Evolutionary conservation across 176 grass and related monocot genomes (phyloP), one percentile per base, ranked within the genome.

Genomic region (Olyra latifolia): DNA sequence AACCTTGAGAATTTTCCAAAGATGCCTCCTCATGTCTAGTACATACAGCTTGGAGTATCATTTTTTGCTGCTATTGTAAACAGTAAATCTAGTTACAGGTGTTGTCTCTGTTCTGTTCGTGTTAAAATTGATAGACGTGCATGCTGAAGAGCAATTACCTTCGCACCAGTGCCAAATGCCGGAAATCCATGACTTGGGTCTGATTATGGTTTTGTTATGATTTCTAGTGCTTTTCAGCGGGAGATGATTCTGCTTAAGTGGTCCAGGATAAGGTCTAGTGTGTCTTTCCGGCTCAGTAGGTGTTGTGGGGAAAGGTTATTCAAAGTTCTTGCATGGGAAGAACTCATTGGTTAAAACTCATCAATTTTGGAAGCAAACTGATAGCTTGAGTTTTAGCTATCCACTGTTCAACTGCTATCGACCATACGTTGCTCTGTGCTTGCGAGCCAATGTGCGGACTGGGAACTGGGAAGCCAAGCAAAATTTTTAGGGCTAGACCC

Each of bases 1-100:
- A 91, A 60, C 80, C 83, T 47, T 97, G 84, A 82, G 14, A 82
- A 48, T 60, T 74, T 80, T 63, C 17, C 39, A 54, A 30, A 66
- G 42, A 58, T 47, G 52, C 39, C 41, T 43, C 19, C 48, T 78
- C 44, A 14, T 30, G 7, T 83, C 20, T n/a, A 25, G 66, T n/a
- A n/a, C n/a, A n/a, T 72, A 83, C 47, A 78, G 74, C 56, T 71
- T 72, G 38, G 47, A 78, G 10, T n/a, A 72, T 64, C 6, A 9
- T 25, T 70, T 82, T 82, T 62, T 14, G 5, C 38, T 72, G 17
- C 66, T 38, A 25, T 41, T 77, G 64, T 69, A 64, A 54, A 71
- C 63, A 77, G 40, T 28, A 40, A 38, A 80, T 32, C 16, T 66
- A 29, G 58, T 23, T 74, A 20, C 15, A 73, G 20, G 12, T 54